Percentiles rank a stretch among this genome's conserved stretches.
phyloP scores from a whole-genome alignment of 306 rosid genomes.

The Quillaja saponaria region DNA sequence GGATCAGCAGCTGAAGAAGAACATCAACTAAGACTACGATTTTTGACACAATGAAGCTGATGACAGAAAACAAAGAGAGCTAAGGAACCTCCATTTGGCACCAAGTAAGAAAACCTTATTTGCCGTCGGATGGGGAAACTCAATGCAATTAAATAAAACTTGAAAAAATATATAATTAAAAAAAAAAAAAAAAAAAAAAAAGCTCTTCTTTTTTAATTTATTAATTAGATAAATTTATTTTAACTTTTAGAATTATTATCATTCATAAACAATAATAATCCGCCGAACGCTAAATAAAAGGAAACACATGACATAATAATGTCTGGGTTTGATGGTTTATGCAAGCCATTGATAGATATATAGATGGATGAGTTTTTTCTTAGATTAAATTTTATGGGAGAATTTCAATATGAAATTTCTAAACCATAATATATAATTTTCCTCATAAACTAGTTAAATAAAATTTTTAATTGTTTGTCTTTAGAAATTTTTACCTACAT shows the following conservation, averaged over 20 bases:
- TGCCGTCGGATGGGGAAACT: constrained; percentile 59
- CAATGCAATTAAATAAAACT: constrained; percentile 57
- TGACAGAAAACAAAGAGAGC: constrained; percentile 26
- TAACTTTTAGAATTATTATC: too few relatives aligned
- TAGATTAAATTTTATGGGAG: too few relatives aligned
- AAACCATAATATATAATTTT: too few relatives aligned
- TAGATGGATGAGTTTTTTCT: background rate
- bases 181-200: constrained; percentile 14
- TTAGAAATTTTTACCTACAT: too few relatives aligned
- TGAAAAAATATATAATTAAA: too few relatives aligned
- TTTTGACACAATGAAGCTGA: constrained; percentile 27
- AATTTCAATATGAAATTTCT: too few relatives aligned
- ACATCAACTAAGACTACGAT: constrained; percentile 26
- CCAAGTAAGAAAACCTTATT: constrained; percentile 56
- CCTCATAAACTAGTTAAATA: too few relatives aligned
- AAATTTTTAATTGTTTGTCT: too few relatives aligned
- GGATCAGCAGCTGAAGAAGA: constrained; percentile 43
- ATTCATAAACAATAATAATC: constrained; percentile 29
- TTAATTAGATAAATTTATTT: too few relatives aligned
- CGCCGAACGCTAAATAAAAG: constrained; percentile 37
- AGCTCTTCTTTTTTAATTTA: constrained; percentile 26
- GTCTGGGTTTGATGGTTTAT: constrained; percentile 3
- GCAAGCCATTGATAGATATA: background rate
- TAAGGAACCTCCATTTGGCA: constrained; percentile 75
- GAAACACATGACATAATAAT: constrained; percentile 6